Base-by-base conservation (phyloP, 352 stramenopile species). In the Pythium aristosporum region DNA sequence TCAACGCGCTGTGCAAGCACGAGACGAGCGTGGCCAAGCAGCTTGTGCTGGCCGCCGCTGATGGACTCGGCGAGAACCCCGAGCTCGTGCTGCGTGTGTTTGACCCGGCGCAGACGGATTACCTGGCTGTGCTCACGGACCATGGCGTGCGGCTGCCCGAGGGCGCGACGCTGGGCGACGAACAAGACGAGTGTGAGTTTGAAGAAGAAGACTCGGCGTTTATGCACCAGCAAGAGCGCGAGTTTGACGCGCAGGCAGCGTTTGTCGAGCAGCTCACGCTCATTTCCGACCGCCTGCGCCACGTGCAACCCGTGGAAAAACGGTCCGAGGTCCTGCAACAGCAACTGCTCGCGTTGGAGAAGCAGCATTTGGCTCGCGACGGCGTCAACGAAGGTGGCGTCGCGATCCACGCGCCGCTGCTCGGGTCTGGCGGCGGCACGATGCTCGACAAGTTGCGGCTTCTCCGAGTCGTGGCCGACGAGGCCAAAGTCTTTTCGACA, bases 401-500 rank as follows among this genome's bases (percentile, higher is more conserved):
- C 20, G 12, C 39, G 2, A 47, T 74, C 28, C 72, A 69, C 43
- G 43, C 71, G 0, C 68, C 72, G 0, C n/a, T 78, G 11, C 12
- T 50, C 39, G 42, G 34, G 0, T 49, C 49, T 13, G 50, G 39
- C 13, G 50, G 28, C 4, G 25, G 48, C 8, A 20, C 15, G 28
- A 41, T 57, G 23, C 12, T 61, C n/a, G 20, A 51, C 21, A 3
- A 20, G 13, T 6, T 46, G 41, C 2, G 44, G 34, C 63, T 79
- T n/a, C 48, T 79, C 10, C 63, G 72, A 3, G 72, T 77, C 16
- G 52, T 75, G 12, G 49, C 65, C 0, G 34, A 65, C 10, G 72
- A 79, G 57, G 70, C 61, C 30, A 79, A 77, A 62, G 72, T 79
- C 42, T 79, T 79, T 15, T 79, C 72, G 2, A 79, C 72, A 1